Percentiles rank a stretch among this genome's conserved stretches.
Evolutionary conservation across 2,329 filamentous ascomycete genomes (phyloP).

Genomic region (Clarireedia homoeocarpa): DNA sequence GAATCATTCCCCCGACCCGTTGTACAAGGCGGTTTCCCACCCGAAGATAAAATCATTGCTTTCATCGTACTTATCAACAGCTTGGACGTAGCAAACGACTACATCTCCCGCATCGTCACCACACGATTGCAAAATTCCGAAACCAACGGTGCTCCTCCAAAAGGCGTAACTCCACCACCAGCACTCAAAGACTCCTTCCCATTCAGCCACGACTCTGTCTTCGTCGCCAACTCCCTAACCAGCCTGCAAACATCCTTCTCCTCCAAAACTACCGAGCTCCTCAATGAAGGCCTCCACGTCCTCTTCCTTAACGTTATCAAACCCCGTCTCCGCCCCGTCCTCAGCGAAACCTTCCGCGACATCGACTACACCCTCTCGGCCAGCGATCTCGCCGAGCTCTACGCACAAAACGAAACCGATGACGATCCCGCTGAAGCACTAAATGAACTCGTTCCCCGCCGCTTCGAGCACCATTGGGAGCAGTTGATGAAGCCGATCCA

Average conservation of each 20-base stretch:
- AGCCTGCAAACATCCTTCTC: constrained; percentile 66
- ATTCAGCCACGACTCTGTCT: constrained; percentile 65
- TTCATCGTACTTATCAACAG: constrained; percentile 96
- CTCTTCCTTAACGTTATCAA: constrained; percentile 85
- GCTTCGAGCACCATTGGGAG: constrained; percentile 83
- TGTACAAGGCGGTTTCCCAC: constrained; percentile 72
- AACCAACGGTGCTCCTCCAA: not conserved
- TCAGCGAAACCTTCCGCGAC: constrained; percentile 86
- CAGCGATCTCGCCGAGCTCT: constrained; percentile 50
- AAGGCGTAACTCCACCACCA: not conserved
- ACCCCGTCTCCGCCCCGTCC: constrained; percentile 71
- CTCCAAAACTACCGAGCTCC: constrained; percentile 70
- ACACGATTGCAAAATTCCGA: constrained; percentile 48
- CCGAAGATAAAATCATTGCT: constrained; percentile 78
- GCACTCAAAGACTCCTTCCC: constrained; percentile 63
- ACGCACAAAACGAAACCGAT: constrained; percentile 39
- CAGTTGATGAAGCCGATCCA: constrained; percentile 76
- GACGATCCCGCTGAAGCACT: constrained; percentile 40
- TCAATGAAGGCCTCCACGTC: constrained; percentile 76
- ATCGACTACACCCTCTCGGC: constrained; percentile 71
- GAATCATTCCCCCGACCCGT: constrained; percentile 81
- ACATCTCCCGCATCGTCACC: constrained; percentile 77
- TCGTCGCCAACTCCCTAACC: constrained; percentile 60
- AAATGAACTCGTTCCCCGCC: constrained; percentile 63
- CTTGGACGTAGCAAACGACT: constrained; percentile 85